Base-by-base conservation (phyloP, 176 grass and related monocot genomes). In the Cymbopogon citratus region DNA sequence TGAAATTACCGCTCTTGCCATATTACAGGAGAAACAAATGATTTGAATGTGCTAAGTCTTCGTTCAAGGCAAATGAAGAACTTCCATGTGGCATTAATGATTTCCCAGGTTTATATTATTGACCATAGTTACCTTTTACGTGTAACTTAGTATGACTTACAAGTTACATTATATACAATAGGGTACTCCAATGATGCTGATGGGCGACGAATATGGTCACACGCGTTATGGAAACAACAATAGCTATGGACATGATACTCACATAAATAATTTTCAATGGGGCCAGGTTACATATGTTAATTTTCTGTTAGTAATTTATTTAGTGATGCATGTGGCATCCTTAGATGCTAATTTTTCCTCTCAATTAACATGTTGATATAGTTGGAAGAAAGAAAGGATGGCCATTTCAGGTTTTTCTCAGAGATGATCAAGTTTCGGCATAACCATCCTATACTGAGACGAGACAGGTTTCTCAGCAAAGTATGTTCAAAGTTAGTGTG, bases 141-240 rank as follows among this genome's bases (percentile, higher is more conserved):
- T 63, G 65, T 11, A 43, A 38, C 82, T 52, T 70, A 49, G 12
- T 77, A 71, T 35, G 21, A 84, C 34, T 26, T 73, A 36, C 19
- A 5, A 72, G 69, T 81, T 72, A 52, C 26, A 15, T 52, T 62
- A 70, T 81, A 80, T 87, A 62, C 82, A 61, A 76, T 45, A 99
- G 96, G 96, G 92, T 52, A 92, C 84, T 61, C 96, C 96, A 27
- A 99, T 99, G 96, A 95, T 99, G 90, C 79, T 99, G 71, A 99
- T 99, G 96, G 96, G 96, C 34, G 96, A 99, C n/a, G 96, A 95
- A 68, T 99, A 95, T 88, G 96, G 83, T 39, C 96, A 95, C 76
- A 95, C 96, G 67, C 96, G 89, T 71, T 90, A 90, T 88, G 96
- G 96, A 87, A 99, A 99, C 78, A 99, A 99, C 85, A 99, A 99